Evolutionary conservation across 176 grass and related monocot species (phyloP), one percentile per base, ranked within the genome.

Genomic region (Rhynchospora tenuis): DNA sequence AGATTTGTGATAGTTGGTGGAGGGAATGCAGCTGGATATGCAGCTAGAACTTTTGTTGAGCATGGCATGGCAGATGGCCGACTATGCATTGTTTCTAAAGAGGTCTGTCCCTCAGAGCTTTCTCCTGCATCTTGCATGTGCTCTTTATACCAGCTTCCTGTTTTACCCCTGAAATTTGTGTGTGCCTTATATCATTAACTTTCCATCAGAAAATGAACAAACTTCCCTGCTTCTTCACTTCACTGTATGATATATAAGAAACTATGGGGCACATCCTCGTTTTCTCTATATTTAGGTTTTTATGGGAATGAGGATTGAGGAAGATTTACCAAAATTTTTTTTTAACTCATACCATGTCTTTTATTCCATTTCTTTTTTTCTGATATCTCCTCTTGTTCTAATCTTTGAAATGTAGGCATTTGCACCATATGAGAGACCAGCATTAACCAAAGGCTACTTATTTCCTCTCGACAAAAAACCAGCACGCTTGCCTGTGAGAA

Each of bases 1-100:
- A 97, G 95, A 65, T 97, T 91, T 85, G 92, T 97, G 76, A 97
- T 97, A 44, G 95, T 97, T 55, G 95, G 92, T 7, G 95, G 95
- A 67, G 95, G 95, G 45, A 97, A 97, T 67, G 88, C 94, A 0
- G 94, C 94, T 2, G 92, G 94, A 11, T 97, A 97, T 26, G 95
- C 95, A 3, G 95, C 90, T 29, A 83, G 90, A 84, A 92, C 92
- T 45, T 94, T 97, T 72, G 94, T 97, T 6, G 90, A 97, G 42
- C 90, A 97, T 9, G 92, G 92, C 78, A 93, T 94, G 92, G 92
- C 95, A 11, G 92, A 92, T 60, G 95, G 90, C 22, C 83, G 90
- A 29, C 90, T 97, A 20, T 97, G 95, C 73, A 97, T 97, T 26
- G 87, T 97, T 75, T 92, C 90, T 88, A 97, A 97, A 86, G 95